These are phyloP conservation scores for Aspergillus brasiliensis DNA, from an alignment of 2,329 filamentous ascomycete species.

Conservation along the genomic window DNA sequence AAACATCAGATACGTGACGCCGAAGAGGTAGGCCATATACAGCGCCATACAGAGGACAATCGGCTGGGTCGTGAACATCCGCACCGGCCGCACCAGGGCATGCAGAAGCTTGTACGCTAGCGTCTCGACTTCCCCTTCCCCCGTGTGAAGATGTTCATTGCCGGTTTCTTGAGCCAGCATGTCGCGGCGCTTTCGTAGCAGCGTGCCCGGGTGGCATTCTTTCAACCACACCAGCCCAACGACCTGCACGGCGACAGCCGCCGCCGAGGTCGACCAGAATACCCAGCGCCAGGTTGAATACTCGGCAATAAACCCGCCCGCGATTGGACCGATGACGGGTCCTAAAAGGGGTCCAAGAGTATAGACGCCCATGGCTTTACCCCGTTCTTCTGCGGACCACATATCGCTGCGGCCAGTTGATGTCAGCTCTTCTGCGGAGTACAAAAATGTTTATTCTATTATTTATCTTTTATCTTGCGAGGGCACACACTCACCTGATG, in stretches of 20 bases:
- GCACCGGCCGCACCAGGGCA: constrained; percentile 58
- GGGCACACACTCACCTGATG: no score
- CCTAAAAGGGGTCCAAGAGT: constrained; percentile 65
- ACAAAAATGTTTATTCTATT: background rate
- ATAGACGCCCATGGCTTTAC: constrained; percentile 64
- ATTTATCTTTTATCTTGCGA: constrained; percentile 43
- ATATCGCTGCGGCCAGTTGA: constrained; percentile 50
- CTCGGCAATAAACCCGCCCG: constrained; percentile 65
- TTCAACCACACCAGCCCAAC: constrained; percentile 62
- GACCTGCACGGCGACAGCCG: constrained; percentile 60
- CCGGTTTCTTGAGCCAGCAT: constrained; percentile 45
- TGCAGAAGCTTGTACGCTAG: constrained; percentile 1
- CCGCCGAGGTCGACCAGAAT: constrained; percentile 67
- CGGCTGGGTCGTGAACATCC: constrained; percentile 59
- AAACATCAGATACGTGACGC: constrained; percentile 39
- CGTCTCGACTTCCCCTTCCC: constrained; percentile 17
- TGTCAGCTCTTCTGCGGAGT: constrained; percentile 33
- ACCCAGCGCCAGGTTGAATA: constrained; percentile 71
- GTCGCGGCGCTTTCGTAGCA: constrained; percentile 59
- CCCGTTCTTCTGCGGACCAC: constrained; percentile 64
- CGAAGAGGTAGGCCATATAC: constrained; percentile 62
- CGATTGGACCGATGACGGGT: constrained; percentile 65
- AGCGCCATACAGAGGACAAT: constrained; percentile 59
- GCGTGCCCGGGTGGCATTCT: constrained; percentile 67
- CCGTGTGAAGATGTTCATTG: constrained; percentile 38